Evolutionary conservation across 2,329 filamentous ascomycete genomes (phyloP), one percentile per base, ranked within the genome.

Genomic region (Ascochyta viciae-villosae): DNA sequence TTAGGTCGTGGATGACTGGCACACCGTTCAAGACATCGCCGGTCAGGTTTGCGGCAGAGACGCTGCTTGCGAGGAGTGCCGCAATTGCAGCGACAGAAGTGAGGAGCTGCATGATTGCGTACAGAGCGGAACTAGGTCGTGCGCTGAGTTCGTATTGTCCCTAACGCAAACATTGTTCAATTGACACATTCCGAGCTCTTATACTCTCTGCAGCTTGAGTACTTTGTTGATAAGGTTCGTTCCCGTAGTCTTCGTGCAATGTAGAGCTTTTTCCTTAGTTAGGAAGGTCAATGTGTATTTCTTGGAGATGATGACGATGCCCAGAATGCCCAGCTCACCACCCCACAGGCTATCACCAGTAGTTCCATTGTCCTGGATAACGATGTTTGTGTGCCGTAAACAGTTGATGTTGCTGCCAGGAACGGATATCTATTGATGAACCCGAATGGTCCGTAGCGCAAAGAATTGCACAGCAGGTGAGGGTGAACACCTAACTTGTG

Each of bases 21-120:
- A 72, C 63, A 5, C 70, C 69, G 22, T 74, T 71, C 37, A 74
- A 52, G 9, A 73, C 62, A 61, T 73, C 71, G 51, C 71, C 70
- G 2, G 71, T 73, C 47, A 69, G 65, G 47, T 72, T 73, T 13
- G 55, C 62, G 15, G 69, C 69, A 33, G 46, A 50, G 13, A 50
- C 60, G 53, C 52, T 60, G 49, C 60, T 38, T 10, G 63, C 61
- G 26, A 70, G 50, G 13, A 61, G 49, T n/a, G 62, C 63, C 23
- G 60, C 48, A 19, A 60, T 54, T 16, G 61, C 67, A 39, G 59
- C 40, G 41, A 64, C 48, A 16, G 59, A 58, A n/a, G 60, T 53
- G 50, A 67, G 55, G 40, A 70, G 54, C 60, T 70, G 65, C 70
- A 72, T 71, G 13, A 37, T 33, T 26, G 29, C 15, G 39, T 39